Conservation (phyloP, 176 grass and related monocot species). For the Musa schizocarpa region DNA sequence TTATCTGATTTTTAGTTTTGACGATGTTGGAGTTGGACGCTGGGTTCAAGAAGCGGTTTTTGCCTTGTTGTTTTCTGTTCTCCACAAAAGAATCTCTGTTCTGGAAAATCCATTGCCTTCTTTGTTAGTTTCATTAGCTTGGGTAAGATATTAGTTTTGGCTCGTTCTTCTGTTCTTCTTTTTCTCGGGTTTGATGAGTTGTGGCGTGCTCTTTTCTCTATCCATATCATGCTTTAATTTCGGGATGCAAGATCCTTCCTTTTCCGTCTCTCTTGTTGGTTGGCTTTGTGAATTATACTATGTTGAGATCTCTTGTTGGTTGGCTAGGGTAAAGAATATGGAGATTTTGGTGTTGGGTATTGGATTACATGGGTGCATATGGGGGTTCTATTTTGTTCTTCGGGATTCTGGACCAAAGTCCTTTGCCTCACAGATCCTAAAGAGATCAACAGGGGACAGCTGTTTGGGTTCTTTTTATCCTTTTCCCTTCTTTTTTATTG, state of each 20-base stretch:
- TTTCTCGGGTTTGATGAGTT: neutral
- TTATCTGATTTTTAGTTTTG: constrained; percentile 1
- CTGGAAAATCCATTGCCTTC: neutral
- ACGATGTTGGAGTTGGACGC: neutral
- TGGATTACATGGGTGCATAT: neutral
- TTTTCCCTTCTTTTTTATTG: neutral
- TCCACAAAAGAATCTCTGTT: neutral
- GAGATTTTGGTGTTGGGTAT: neutral
- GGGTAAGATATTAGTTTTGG: neutral
- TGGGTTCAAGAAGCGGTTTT: neutral
- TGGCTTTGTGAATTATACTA: neutral
- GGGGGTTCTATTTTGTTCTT: neutral
- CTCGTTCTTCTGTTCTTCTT: neutral
- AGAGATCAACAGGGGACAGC: neutral
- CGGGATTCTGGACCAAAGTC: neutral
- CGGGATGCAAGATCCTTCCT: neutral
- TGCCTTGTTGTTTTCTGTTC: neutral
- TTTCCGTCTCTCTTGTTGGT: neutral
- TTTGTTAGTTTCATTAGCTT: neutral
- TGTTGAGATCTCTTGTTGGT: neutral
- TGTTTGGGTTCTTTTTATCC: neutral
- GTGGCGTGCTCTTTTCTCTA: neutral
- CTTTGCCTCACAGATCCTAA: neutral
- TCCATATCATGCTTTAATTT: neutral
- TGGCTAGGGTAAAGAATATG: neutral